Percentiles rank a stretch among this genome's conserved stretches.
phyloP scores from a whole-genome alignment of 805 yeast genomes.

The Kockiozyma suomiensis region DNA sequence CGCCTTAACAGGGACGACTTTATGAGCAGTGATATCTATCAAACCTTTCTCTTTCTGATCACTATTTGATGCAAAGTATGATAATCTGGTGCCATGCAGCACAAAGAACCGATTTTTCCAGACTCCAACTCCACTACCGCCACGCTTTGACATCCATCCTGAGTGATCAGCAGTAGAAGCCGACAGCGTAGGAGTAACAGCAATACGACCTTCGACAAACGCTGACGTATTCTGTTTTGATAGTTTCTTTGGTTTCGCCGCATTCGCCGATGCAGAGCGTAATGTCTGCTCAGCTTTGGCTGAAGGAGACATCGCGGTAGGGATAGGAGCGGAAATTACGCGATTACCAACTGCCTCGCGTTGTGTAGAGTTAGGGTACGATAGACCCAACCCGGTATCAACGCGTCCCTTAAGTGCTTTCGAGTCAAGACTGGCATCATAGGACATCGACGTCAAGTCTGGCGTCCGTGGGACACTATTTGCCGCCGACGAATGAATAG shows the following conservation, averaged over 20 bases:
- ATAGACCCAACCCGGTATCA: conserved; percentile 2
- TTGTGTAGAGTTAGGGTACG: background rate
- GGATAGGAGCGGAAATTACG: conserved; percentile 4
- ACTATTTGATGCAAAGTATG: conserved; percentile 76
- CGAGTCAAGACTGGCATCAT: conserved; percentile 1
- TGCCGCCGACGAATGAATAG: background rate
- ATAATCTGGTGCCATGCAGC: conserved; percentile 87
- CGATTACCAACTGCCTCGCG: background rate
- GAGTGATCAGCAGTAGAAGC: conserved; percentile 71
- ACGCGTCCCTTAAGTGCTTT: background rate
- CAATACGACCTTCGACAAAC: conserved; percentile 75
- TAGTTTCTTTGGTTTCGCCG: conserved; percentile 40
- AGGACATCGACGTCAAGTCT: background rate
- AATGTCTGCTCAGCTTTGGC: conserved; percentile 40
- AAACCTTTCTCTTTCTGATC: conserved; percentile 89
- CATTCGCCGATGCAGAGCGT: conserved; percentile 58
- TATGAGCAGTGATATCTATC: conserved; percentile 93
- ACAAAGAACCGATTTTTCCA: conserved; percentile 79
- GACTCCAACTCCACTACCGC: conserved; percentile 78
- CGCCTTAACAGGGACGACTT: conserved; percentile 78
- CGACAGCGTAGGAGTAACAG: conserved; percentile 74
- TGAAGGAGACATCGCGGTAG: background rate
- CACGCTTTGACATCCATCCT: conserved; percentile 97
- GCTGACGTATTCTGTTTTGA: conserved; percentile 48
- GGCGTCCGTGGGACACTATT: background rate